Percentiles rank a stretch among this genome's conserved stretches.
Evolutionary conservation across 176 grass and related monocot species (phyloP).

Genomic region (Miscanthus lutarioriparius): DNA sequence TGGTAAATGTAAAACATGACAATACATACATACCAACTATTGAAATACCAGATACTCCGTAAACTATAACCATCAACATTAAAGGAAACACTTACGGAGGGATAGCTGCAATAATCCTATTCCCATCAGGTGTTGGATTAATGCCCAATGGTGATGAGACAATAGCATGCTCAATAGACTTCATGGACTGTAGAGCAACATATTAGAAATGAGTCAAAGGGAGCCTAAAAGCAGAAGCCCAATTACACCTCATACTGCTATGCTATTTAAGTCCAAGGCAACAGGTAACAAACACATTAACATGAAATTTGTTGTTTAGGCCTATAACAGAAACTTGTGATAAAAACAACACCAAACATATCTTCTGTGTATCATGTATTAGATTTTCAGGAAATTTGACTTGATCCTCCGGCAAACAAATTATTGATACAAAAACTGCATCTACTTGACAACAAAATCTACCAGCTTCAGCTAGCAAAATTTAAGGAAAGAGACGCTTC

Average conservation of each 20-base stretch:
- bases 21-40: background rate
- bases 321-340: background rate
- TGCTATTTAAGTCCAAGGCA: background rate
- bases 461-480: background rate
- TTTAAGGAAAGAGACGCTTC: constrained; percentile 18
- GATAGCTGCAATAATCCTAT: constrained; percentile 75
- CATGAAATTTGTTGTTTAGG: background rate
- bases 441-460: background rate
- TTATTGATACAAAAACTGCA: constrained; percentile 1
- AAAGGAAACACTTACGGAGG: constrained; percentile 59
- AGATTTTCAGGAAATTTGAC: background rate
- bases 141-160: constrained; percentile 84
- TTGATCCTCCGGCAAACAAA: background rate
- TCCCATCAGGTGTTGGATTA: constrained; percentile 81
- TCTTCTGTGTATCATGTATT: background rate
- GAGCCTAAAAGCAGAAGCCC: constrained; percentile 5
- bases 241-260: background rate
- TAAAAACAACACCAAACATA: background rate
- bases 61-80: background rate
- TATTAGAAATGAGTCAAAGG: constrained; percentile 11
- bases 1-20: background rate
- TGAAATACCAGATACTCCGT: background rate
- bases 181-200: constrained; percentile 61
- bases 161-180: constrained; percentile 82
- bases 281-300: constrained; percentile 4